phyloP scores from a whole-genome alignment of 2,329 filamentous ascomycete species.

The Colletotrichum sojae region DNA sequence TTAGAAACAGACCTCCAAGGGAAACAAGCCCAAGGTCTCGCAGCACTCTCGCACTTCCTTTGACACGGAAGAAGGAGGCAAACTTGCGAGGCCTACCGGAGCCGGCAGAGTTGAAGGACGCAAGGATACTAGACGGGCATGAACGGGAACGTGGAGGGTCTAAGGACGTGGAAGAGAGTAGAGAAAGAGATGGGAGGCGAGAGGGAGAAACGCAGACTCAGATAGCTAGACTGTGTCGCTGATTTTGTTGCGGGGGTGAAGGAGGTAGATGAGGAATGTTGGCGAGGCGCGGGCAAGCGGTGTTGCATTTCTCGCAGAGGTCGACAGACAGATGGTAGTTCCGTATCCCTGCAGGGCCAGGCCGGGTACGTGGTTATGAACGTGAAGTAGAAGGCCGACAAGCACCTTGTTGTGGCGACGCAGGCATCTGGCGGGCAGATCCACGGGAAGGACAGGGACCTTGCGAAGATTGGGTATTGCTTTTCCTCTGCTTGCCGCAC shows the following conservation, averaged over 20 bases:
- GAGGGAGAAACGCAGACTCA: conserved; percentile 40
- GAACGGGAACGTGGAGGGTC: conserved; percentile 9
- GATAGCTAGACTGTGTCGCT: conserved; percentile 44
- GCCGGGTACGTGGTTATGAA: conserved; percentile 30
- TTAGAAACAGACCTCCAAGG: conserved; percentile 39
- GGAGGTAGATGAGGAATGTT: conserved; percentile 42
- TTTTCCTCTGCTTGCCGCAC: conserved; percentile 43
- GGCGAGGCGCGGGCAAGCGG: conserved; percentile 28
- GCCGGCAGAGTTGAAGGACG: conserved; percentile 6
- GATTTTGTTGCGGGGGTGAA: conserved; percentile 43
- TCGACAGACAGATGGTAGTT: conserved; percentile 27
- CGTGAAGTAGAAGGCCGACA: conserved; percentile 20
- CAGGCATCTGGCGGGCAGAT: conserved; percentile 30
- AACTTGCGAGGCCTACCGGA: conserved; percentile 27
- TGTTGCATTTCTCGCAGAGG: conserved; percentile 42
- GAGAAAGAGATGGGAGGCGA: conserved; percentile 36
- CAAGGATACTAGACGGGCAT: conserved; percentile 22
- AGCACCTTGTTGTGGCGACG: conserved; percentile 35
- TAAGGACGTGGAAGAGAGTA: conserved; percentile 23
- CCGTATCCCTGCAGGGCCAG: conserved; percentile 35
- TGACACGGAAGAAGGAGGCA: conserved; percentile 12
- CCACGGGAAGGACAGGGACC: conserved; percentile 39
- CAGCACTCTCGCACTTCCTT: conserved; percentile 29
- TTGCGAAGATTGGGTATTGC: conserved; percentile 37
- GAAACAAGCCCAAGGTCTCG: conserved; percentile 30